A percentile compares a stretch with the other conserved stretches of the same genome.
Conservation (phyloP, 2,329 filamentous ascomycete genomes). For the Venturia nashicola region DNA sequence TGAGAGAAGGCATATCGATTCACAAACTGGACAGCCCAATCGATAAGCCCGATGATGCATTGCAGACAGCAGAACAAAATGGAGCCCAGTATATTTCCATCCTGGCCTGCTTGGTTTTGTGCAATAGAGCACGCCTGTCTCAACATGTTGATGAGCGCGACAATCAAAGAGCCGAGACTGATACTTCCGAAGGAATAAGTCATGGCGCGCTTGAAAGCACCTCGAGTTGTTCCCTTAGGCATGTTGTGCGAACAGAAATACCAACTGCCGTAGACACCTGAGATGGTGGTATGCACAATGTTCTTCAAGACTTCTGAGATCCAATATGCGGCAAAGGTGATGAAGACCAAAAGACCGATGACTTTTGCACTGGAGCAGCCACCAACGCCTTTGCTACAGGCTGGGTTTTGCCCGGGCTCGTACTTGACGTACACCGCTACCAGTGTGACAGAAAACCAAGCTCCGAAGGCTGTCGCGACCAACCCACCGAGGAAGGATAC, state of each 20-base stretch:
- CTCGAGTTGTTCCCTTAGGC: slow-evolving; percentile 67
- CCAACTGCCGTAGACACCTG: slow-evolving; percentile 85
- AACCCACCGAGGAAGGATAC: slow-evolving; percentile 77
- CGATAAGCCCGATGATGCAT: slow-evolving; percentile 63
- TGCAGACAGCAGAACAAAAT: slow-evolving; percentile 63
- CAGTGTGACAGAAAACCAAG: slow-evolving; percentile 77
- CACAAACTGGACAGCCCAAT: slow-evolving; percentile 80
- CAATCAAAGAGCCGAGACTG: slow-evolving; percentile 69
- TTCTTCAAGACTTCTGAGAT: slow-evolving; percentile 90
- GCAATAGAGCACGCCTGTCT: slow-evolving; percentile 75
- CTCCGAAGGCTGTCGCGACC: slow-evolving; percentile 60
- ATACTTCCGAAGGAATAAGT: slow-evolving; percentile 93
- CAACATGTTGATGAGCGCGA: slow-evolving; percentile 77
- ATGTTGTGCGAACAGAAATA: slow-evolving; percentile 66
- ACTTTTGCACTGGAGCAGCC: slow-evolving; percentile 65
- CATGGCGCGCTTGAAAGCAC: slow-evolving; percentile 67
- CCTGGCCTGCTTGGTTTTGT: slow-evolving; percentile 47
- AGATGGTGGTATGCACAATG: slow-evolving; percentile 76
- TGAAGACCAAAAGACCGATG: slow-evolving; percentile 59
- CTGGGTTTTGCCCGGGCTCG: slow-evolving; percentile 50
- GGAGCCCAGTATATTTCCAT: slow-evolving; percentile 56
- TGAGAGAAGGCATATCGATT: slow-evolving; percentile 90
- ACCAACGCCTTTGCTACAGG: slow-evolving; percentile 41
- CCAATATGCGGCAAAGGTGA: slow-evolving; percentile 76
- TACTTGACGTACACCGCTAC: slow-evolving; percentile 80